Conservation (phyloP, 208 protist species). For the Leptomonas seymouri region DNA sequence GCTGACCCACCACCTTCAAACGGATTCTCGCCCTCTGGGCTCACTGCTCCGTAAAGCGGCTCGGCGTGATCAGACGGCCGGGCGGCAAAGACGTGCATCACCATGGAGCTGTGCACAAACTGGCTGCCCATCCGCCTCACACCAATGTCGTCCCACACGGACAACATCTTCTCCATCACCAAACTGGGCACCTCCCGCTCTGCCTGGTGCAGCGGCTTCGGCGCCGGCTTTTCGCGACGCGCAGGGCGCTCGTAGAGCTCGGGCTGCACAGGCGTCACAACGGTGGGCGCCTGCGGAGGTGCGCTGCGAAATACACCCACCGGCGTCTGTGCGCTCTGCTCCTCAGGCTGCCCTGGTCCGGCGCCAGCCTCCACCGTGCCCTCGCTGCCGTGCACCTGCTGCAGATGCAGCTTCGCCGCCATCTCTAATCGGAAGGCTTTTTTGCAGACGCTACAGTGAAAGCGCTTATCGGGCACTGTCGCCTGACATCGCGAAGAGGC, state of each 20-base stretch:
- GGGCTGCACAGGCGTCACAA: slow-evolving; percentile 16
- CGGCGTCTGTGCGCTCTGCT: slow-evolving; percentile 14
- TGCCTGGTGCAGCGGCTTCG: slow-evolving; percentile 84
- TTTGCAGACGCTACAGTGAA: slow-evolving; percentile 88
- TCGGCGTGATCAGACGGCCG: slow-evolving; percentile 43
- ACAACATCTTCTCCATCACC: slow-evolving; percentile 77
- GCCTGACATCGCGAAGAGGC: slow-evolving; percentile 40
- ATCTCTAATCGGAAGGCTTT: slow-evolving; percentile 89
- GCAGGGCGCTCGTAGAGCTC: slow-evolving; percentile 40
- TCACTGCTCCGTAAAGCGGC: slow-evolving; percentile 50
- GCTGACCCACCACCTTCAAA: slow-evolving; percentile 22
- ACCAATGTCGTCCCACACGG: slow-evolving; percentile 82
- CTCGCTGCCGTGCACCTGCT: slow-evolving; percentile 82
- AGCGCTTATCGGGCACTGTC: slow-evolving; percentile 66
- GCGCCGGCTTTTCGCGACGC: slow-evolving; percentile 58
- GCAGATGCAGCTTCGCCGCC: slow-evolving; percentile 86
- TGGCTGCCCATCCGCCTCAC: slow-evolving; percentile 60
- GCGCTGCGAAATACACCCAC: slow-evolving; percentile 29
- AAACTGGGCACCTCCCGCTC: slow-evolving; percentile 57
- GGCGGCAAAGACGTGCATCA: slow-evolving; percentile 87
- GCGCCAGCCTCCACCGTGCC: slow-evolving; percentile 64
- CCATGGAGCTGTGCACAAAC: slow-evolving; percentile 91
- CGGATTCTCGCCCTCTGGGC: slow-evolving; percentile 55
- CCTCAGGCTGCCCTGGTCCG: slow-evolving; percentile 44
- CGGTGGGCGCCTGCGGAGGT: slow-evolving; percentile 31